These are phyloP conservation scores for Cladosporium sp. DNA, from an alignment of 2,329 filamentous ascomycete species.

Conservation along the genomic window DNA sequence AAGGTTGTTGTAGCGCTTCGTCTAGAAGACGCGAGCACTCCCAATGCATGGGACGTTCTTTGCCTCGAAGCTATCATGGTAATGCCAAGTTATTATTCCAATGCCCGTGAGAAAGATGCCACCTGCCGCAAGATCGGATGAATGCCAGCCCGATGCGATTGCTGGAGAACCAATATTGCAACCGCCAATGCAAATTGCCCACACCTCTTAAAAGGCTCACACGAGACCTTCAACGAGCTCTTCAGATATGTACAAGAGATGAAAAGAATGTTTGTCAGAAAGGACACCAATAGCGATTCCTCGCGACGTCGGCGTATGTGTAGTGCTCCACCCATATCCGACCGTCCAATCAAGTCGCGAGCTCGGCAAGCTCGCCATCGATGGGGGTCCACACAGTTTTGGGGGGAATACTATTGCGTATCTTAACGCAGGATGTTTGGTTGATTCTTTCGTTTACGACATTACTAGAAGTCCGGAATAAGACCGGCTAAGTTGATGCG, in stretches of 20 bases:
- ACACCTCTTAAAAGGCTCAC: background rate
- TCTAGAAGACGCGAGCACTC: background rate
- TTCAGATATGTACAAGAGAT: background rate
- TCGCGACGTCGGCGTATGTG: background rate
- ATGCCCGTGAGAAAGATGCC: background rate
- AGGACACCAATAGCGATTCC: background rate
- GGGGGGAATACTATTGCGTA: no score
- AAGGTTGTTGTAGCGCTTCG: background rate
- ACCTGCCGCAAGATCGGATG: background rate
- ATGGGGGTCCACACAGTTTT: no score
- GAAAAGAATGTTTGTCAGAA: background rate
- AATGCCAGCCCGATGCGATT: background rate
- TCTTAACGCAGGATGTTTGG: no score
- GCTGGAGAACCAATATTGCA: no score
- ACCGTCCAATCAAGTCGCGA: background rate
- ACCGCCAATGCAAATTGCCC: background rate
- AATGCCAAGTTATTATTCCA: background rate
- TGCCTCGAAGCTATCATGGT: background rate
- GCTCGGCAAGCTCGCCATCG: background rate
- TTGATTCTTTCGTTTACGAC: no score
- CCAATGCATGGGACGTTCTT: background rate
- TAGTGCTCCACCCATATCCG: background rate
- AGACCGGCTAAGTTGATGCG: no score
- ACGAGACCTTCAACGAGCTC: background rate
- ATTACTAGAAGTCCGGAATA: no score